Base-by-base conservation (phyloP, 192 early-diverging fungal genomes). In the Rhizophagus clarus region DNA sequence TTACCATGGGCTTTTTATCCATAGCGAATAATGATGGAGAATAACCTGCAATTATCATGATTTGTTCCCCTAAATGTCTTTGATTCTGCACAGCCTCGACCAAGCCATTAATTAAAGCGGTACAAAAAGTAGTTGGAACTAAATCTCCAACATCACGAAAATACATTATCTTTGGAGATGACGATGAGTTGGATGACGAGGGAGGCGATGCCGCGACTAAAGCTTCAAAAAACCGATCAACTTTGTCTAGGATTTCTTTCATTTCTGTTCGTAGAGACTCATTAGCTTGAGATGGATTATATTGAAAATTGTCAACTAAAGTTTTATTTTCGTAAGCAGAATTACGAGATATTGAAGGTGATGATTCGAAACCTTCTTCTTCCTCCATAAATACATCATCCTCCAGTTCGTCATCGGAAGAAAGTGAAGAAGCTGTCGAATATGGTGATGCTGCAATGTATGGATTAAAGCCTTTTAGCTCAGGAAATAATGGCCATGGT, bases 31-130 rank as follows among this genome's bases (percentile, higher is more conserved):
- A 66, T 9, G 87, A 84, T 24, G 87, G 84, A 22, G 87, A 83
- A 61, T 88, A 82, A 51, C 88, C 85, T 15, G 87, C 85, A 1
- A 89, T 72, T 15, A 87, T 64, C 84, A 88, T 81, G n/a, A 89
- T 63, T 32, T 79, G 82, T 56, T 85, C 84, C 42, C 85, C 85
- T 60, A 84, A 81, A 45, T 81, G 60, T 34, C 84, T 79, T 22
- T 86, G 78, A 12, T 83, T 86, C 26, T 87, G 85, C 15, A 87
- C 83, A 1, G 88, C 87, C 0, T 56, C 80, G 28, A 86, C 74
- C n/a, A 89, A 42, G 1, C 85, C 69, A 20, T 85, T 83, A n/a
- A 88, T 74, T 61, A 88, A 61, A 1, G 83, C 63, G 4, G 75
- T 28, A 6, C 83, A 82, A 75, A 88, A 81, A 7, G 76, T 73